Evolutionary conservation across 345 rosid species (phyloP).

Genomic region (Toxicodendron radicans): DNA sequence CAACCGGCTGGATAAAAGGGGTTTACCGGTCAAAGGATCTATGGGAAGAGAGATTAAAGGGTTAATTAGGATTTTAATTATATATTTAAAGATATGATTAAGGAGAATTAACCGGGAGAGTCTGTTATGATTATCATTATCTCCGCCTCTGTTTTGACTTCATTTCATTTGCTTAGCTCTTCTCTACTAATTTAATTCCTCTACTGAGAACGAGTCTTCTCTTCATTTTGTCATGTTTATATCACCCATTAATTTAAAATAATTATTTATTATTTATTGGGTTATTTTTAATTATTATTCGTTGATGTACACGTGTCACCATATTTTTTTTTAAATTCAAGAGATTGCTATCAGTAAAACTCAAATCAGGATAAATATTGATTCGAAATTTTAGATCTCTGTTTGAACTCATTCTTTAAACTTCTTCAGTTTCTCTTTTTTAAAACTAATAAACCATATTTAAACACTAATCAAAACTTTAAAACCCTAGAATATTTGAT

Average conservation of each 20-base stretch:
- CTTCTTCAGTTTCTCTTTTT: too few relatives aligned
- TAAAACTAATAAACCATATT: too few relatives aligned
- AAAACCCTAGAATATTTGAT: too few relatives aligned
- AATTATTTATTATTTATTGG: too few relatives aligned
- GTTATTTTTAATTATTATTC: too few relatives aligned
- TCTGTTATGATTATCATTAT: slow-evolving; percentile 25
- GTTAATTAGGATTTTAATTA: slow-evolving; percentile 5
- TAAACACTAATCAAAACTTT: too few relatives aligned
- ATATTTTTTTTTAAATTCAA: too few relatives aligned
- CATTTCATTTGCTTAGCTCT: neutral
- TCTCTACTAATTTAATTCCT: neutral
- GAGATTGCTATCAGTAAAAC: too few relatives aligned
- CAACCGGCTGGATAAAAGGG: slow-evolving; percentile 14
- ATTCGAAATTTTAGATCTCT: too few relatives aligned
- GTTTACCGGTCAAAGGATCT: slow-evolving; percentile 1
- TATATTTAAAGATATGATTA: slow-evolving; percentile 2
- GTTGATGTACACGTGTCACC: too few relatives aligned
- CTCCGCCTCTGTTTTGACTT: neutral
- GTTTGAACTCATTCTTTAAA: too few relatives aligned
- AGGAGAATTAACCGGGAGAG: slow-evolving; percentile 21
- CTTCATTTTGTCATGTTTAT: neutral
- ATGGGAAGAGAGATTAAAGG: slow-evolving; percentile 3
- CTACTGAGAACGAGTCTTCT: neutral
- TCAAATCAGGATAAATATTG: too few relatives aligned
- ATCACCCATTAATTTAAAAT: neutral